Conservation (phyloP, 2,329 filamentous ascomycete genomes). For the Fusarium miscanthi region DNA sequence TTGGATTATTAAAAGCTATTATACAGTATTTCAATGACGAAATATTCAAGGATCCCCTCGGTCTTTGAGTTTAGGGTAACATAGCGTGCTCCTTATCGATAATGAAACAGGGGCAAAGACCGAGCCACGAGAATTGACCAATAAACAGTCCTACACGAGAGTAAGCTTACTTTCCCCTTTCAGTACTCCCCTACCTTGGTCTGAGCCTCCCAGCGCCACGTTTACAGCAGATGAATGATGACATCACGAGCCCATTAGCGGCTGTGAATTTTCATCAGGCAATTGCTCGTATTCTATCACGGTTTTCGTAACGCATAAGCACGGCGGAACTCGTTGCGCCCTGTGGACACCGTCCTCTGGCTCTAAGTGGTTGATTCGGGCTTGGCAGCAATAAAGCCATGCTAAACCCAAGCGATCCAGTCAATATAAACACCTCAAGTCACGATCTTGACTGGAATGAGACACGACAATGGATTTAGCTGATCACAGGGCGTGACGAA, state of each 20-base stretch:
- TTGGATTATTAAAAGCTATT: accelerated
- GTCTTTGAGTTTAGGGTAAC: background rate
- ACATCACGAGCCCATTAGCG: background rate
- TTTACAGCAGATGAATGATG: accelerated
- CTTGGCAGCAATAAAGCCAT: background rate
- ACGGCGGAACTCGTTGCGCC: background rate
- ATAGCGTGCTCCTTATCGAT: background rate
- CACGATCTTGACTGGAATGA: background rate
- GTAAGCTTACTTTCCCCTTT: background rate
- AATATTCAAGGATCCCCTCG: background rate
- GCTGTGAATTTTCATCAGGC: background rate
- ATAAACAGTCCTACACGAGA: accelerated
- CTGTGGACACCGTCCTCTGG: accelerated
- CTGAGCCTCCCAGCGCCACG: background rate
- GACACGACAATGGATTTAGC: accelerated
- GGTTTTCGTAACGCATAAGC: background rate
- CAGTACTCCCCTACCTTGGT: background rate
- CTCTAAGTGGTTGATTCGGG: accelerated
- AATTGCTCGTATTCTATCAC: background rate
- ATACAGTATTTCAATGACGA: accelerated
- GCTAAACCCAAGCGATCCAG: background rate
- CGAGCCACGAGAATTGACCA: accelerated
- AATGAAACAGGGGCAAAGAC: background rate
- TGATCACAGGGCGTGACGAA: background rate
- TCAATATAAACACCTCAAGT: background rate